phyloP scores from a whole-genome alignment of 768 basidiomycete genomes.

The Suillus placidus region DNA sequence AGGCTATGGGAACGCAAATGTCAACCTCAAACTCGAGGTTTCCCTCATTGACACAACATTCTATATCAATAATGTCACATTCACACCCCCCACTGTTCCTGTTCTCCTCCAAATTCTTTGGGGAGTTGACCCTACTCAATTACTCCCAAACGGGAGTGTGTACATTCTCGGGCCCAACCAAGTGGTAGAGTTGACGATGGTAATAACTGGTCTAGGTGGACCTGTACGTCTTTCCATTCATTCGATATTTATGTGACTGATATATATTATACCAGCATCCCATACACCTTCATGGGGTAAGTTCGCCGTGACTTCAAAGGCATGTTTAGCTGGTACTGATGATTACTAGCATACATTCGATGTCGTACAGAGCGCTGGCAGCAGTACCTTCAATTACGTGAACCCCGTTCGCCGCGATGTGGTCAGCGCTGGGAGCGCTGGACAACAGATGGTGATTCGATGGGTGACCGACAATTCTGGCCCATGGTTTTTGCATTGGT shows the following conservation, averaged over 20 bases:
- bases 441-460: conserved; percentile 41
- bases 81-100: conserved; percentile 37
- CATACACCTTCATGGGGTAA: conserved; percentile 48
- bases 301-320: conserved; percentile 5
- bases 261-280: conserved; percentile 35
- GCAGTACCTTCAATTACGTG: conserved; percentile 39
- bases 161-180: conserved; percentile 25
- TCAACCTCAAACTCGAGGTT: conserved; percentile 31
- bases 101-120: conserved; percentile 48
- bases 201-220: conserved; percentile 13
- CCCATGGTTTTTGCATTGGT: conserved; percentile 35
- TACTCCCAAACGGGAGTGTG: conserved; percentile 32
- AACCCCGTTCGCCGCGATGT: conserved; percentile 61
- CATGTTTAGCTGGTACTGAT: background rate
- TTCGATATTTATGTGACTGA: background rate
- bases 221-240: conserved; percentile 3
- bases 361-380: conserved; percentile 46
- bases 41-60: conserved; percentile 10
- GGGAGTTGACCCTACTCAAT: conserved; percentile 35
- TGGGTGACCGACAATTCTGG: conserved; percentile 58
- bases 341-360: conserved; percentile 44
- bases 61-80: conserved; percentile 19
- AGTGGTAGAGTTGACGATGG: conserved; percentile 26
- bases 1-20: conserved; percentile 42
- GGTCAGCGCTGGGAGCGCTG: conserved; percentile 28